Percentiles rank a stretch among this genome's conserved stretches.
Conservation (phyloP, 2,329 filamentous ascomycete species). For the Lizonia empirigonia region DNA sequence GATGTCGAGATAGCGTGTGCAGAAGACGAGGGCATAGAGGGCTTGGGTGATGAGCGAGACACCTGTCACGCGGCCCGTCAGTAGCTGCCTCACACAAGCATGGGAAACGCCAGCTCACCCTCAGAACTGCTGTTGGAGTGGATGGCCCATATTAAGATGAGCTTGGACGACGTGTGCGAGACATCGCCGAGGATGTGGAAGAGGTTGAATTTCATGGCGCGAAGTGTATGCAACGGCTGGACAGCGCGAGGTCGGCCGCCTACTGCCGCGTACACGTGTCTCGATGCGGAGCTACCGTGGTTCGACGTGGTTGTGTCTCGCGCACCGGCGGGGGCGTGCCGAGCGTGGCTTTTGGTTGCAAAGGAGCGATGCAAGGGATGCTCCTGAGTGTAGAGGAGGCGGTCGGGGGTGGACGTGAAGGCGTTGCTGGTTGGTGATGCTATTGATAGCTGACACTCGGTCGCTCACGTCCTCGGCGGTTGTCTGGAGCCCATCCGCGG, state of each 20-base stretch:
- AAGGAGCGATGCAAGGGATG: slow-evolving; percentile 11
- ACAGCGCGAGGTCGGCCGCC: slow-evolving; percentile 35
- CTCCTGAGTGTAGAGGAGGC: slow-evolving; percentile 1
- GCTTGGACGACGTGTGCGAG: slow-evolving; percentile 84
- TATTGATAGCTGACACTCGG: slow-evolving; percentile 20
- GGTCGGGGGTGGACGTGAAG: neutral
- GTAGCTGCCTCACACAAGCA: neutral
- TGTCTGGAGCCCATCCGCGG: slow-evolving; percentile 2
- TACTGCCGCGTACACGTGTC: slow-evolving; percentile 7
- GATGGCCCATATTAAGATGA: slow-evolving; percentile 88
- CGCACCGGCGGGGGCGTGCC: neutral
- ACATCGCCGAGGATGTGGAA: slow-evolving; percentile 84
- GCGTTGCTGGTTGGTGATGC: slow-evolving; percentile 7
- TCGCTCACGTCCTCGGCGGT: slow-evolving; percentile 6
- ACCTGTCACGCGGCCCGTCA: slow-evolving; percentile 55
- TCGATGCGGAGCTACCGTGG: slow-evolving; percentile 1
- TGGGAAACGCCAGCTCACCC: slow-evolving; percentile 55
- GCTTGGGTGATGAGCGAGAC: slow-evolving; percentile 91
- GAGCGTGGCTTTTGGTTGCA: slow-evolving; percentile 2
- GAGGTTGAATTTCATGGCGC: slow-evolving; percentile 49
- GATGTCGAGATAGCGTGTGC: slow-evolving; percentile 84
- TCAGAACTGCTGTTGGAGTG: slow-evolving; percentile 87
- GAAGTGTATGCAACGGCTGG: slow-evolving; percentile 21
- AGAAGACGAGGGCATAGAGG: slow-evolving; percentile 85
- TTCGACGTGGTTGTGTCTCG: neutral